Base-by-base conservation (phyloP, 2,329 filamentous ascomycete genomes). In the Neofusicoccum laricinum region DNA sequence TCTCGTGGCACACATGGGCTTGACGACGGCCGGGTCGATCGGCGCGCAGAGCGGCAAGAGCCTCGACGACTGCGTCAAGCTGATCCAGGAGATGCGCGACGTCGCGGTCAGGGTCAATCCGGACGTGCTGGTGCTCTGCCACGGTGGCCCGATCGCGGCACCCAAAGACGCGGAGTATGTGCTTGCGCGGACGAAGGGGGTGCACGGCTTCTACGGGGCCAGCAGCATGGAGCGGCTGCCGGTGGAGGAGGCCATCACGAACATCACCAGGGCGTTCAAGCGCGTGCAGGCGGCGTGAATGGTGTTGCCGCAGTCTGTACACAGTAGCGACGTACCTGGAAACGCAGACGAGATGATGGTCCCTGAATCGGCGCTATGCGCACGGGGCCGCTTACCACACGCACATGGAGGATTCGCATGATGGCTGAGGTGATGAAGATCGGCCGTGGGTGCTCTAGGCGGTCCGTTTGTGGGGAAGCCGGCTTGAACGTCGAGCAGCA, bases 161-260 rank as follows among this genome's bases (percentile, higher is more conserved):
- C 86, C 87, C 0, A 77, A 85, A 51, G 87, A 91, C 72, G 88
- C 88, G 0, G 78, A 84, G 67, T 89, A 86, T 71, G 83, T 91
- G 10, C 78, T 91, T 34, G 79, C 79, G 21, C 77, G 83, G 68
- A 88, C 86, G 0, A 82, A 80, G 43, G 88, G 88, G 0, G 78
- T 90, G n/a, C 87, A 90, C 76, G 88, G 89, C 0, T 91, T 91
- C 73, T 90, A 87, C 69, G 89, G 88, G 0, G 89, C 88, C 11
- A 90, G 87, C 66, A 86, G 85, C 62, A 89, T 91, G 85, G 88
- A 91, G 75, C 78, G 88, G 48, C 74, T 90, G 66, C 88, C 88
- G 0, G 88, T 90, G 11, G 88, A 90, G 71, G 78, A 83, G 65
- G 88, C 88, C 0, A 89, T 91, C 64, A 85, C 81, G 57, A 80